Evolutionary conservation across 352 stramenopile genomes (phyloP).

Genomic region (Pythium graminicola): DNA sequence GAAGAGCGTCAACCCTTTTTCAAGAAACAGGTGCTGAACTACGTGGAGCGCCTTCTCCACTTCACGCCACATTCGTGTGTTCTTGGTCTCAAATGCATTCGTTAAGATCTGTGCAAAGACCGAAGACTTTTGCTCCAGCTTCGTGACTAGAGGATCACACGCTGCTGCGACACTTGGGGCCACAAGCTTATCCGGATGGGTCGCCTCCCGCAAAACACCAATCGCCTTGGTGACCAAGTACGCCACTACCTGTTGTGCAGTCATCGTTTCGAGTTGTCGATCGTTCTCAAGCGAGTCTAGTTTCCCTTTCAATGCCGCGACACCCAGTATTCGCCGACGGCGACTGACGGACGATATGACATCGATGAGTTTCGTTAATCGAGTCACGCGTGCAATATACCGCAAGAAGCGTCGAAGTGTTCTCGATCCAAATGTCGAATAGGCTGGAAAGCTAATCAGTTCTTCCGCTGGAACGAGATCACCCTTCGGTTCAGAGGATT

Average conservation of each 20-base stretch:
- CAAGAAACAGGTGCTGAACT: slow-evolving; percentile 7
- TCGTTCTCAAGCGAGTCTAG: slow-evolving; percentile 13
- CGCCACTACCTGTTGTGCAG: not conserved
- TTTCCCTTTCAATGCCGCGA: not conserved
- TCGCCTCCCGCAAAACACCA: slow-evolving; percentile 15
- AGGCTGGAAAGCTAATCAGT: slow-evolving; percentile 13
- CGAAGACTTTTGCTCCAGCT: slow-evolving; percentile 11
- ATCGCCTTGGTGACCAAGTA: slow-evolving; percentile 8
- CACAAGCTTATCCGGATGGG: slow-evolving; percentile 16
- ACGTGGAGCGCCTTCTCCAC: not conserved
- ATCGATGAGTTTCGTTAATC: not conserved
- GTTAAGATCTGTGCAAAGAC: slow-evolving; percentile 12
- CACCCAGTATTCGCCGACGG: not conserved
- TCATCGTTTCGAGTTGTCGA: not conserved
- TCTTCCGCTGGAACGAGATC: no score
- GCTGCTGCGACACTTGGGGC: not conserved
- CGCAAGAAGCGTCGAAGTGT: slow-evolving; percentile 2
- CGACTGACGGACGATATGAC: not conserved
- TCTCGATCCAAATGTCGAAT: slow-evolving; percentile 17
- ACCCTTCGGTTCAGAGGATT: no score
- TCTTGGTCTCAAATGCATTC: slow-evolving; percentile 10
- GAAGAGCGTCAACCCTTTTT: slow-evolving; percentile 13
- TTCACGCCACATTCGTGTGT: slow-evolving; percentile 16
- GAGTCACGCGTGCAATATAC: slow-evolving; percentile 2
- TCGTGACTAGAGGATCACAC: slow-evolving; percentile 11